Percentiles rank a stretch among this genome's conserved stretches.
These are phyloP conservation scores for Cryptococcus sp. DNA, from an alignment of 1,284 basidiomycete genomes.

Conservation along the genomic window DNA sequence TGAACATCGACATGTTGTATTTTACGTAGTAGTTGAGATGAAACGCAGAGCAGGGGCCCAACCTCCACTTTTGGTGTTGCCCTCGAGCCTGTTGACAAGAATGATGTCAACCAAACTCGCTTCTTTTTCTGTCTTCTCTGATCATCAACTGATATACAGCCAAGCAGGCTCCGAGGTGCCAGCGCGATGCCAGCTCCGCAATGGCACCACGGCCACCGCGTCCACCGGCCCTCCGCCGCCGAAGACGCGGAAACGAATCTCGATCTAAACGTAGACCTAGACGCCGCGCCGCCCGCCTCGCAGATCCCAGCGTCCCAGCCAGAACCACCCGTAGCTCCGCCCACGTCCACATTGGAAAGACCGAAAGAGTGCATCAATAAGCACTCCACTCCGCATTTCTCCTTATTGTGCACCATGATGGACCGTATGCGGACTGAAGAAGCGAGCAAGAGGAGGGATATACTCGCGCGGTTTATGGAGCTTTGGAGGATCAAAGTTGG, in stretches of 20 bases:
- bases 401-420: constrained; percentile 49
- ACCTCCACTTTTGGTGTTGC: neutral
- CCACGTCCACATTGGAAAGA: constrained; percentile 42
- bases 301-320: constrained; percentile 21
- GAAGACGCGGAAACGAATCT: neutral
- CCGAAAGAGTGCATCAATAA: constrained; percentile 51
- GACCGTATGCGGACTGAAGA: constrained; percentile 48
- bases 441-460: constrained; percentile 42
- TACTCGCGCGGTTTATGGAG: constrained; percentile 44
- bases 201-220: constrained; percentile 10
- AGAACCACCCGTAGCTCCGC: constrained; percentile 20
- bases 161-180: neutral
- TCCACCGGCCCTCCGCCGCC: neutral
- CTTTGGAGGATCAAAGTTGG: constrained; percentile 55
- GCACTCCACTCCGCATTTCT: constrained; percentile 50
- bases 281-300: neutral
- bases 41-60: neutral
- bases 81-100: too few species aligned
- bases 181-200: constrained; percentile 11
- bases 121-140: too few species aligned
- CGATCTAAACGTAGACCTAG: neutral
- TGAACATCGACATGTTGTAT: too few species aligned
- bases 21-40: too few species aligned
- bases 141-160: neutral
- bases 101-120: too few species aligned